Conservation (phyloP, 129 eudicot genomes). For the Tagetes erecta region DNA sequence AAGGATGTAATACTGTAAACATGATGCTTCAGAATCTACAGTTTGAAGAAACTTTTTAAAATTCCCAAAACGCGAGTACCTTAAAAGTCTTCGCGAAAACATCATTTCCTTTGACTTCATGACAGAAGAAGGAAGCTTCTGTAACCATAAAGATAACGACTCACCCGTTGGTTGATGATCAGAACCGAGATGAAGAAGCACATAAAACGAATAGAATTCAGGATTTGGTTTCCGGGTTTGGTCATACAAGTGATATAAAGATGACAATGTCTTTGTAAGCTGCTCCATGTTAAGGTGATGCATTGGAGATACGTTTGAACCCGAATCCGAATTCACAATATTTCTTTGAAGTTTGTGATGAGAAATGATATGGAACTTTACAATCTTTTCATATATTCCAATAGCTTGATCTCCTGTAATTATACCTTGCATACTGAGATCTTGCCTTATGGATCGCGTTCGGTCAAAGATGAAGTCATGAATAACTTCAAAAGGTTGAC, state of each 20-base stretch:
- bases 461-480: constrained; percentile 90
- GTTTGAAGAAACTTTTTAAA: constrained; percentile 57
- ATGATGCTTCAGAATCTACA: constrained; percentile 62
- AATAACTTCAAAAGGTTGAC: constrained; percentile 61
- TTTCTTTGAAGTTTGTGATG: constrained; percentile 59
- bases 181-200: constrained; percentile 65
- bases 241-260: constrained; percentile 66
- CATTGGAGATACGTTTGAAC: constrained; percentile 50
- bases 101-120: constrained; percentile 68
- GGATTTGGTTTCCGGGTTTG: constrained; percentile 51
- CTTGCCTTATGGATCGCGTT: constrained; percentile 91
- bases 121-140: constrained; percentile 47
- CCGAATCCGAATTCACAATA: constrained; percentile 11
- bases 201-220: constrained; percentile 66
- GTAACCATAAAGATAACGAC: constrained; percentile 77
- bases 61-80: constrained; percentile 74
- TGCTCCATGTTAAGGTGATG: constrained; percentile 85
- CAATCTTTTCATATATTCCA: constrained; percentile 68
- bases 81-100: constrained; percentile 62
- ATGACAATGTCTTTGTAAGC: constrained; percentile 61
- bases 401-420: constrained; percentile 42
- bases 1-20: constrained; percentile 64
- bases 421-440: constrained; percentile 80
- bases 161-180: constrained; percentile 55
- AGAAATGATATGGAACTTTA: constrained; percentile 77